phyloP scores from a whole-genome alignment of 108 stramenopile genomes.

The Pseudonitzschia multistriata region DNA sequence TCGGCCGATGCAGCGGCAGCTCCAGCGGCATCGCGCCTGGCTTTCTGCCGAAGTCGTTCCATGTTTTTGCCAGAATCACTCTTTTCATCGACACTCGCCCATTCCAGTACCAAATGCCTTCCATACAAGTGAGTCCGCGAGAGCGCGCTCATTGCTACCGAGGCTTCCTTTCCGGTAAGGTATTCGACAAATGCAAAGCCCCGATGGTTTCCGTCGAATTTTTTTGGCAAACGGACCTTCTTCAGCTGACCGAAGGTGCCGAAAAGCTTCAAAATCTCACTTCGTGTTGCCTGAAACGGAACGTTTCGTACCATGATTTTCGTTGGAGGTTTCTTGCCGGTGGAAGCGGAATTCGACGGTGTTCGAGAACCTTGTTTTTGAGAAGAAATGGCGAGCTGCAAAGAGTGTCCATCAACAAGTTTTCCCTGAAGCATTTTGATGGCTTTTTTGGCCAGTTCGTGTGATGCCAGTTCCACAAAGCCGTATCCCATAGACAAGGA shows the following conservation, averaged over 20 bases:
- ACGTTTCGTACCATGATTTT: slow-evolving; percentile 97
- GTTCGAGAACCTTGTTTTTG: not conserved
- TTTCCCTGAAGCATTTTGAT: slow-evolving; percentile 78
- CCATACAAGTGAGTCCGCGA: slow-evolving; percentile 96
- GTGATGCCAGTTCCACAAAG: slow-evolving; percentile 93
- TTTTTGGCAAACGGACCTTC: slow-evolving; percentile 95
- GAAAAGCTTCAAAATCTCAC: slow-evolving; percentile 91
- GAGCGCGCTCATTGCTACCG: slow-evolving; percentile 80
- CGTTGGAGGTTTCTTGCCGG: slow-evolving; percentile 46
- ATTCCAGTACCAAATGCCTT: slow-evolving; percentile 96
- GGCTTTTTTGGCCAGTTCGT: slow-evolving; percentile 67
- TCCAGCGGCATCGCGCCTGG: slow-evolving; percentile 58
- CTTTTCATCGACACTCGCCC: slow-evolving; percentile 82
- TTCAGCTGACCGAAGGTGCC: slow-evolving; percentile 91
- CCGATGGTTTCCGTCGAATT: slow-evolving; percentile 94
- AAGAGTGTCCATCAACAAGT: slow-evolving; percentile 88
- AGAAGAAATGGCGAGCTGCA: slow-evolving; percentile 85
- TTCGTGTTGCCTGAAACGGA: slow-evolving; percentile 93
- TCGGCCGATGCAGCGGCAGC: slow-evolving; percentile 32
- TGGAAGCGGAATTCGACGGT: slow-evolving; percentile 9
- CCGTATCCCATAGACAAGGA: slow-evolving; percentile 94
- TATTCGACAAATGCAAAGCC: slow-evolving; percentile 99
- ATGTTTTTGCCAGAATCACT: slow-evolving; percentile 35
- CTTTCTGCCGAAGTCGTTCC: slow-evolving; percentile 62
- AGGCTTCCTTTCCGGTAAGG: slow-evolving; percentile 89